Percentiles rank a stretch among this genome's conserved stretches.
Conservation (phyloP, 352 stramenopile species). For the Thalassiosira delicatula region DNA sequence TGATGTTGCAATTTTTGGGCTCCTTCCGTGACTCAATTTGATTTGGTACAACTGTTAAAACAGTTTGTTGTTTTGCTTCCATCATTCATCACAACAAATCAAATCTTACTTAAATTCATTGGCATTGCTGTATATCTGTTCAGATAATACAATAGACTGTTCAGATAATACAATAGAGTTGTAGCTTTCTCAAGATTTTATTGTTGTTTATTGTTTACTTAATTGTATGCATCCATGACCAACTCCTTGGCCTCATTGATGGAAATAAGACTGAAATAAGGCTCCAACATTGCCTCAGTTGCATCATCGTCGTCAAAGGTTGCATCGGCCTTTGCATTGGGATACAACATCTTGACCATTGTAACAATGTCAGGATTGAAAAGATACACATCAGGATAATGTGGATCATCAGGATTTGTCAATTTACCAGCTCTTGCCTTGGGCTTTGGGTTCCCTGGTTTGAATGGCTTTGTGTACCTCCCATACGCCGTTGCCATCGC, state of each 20-base stretch:
- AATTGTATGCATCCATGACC: conserved; percentile 3
- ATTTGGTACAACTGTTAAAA: no score
- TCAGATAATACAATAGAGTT: not conserved
- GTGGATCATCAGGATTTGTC: not conserved
- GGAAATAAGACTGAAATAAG: conserved; percentile 10
- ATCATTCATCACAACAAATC: not conserved
- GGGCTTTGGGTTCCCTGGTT: not conserved
- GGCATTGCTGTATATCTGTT: not conserved
- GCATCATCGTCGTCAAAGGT: conserved; percentile 2
- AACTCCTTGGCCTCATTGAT: not conserved
- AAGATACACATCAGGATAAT: not conserved
- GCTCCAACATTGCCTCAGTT: not conserved
- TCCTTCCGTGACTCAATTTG: no score
- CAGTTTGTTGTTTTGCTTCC: no score
- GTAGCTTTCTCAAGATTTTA: not conserved
- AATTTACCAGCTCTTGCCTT: not conserved
- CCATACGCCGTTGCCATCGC: not conserved
- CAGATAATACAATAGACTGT: not conserved
- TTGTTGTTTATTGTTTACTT: not conserved
- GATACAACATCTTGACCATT: not conserved
- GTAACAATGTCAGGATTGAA: not conserved
- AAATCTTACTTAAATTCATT: not conserved
- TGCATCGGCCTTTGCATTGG: not conserved
- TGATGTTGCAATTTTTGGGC: no score
- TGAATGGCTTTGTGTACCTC: not conserved